These are phyloP conservation scores for Alloteropsis angusta DNA, from an alignment of 202 grass and related monocot genomes.

Conservation along the genomic window DNA sequence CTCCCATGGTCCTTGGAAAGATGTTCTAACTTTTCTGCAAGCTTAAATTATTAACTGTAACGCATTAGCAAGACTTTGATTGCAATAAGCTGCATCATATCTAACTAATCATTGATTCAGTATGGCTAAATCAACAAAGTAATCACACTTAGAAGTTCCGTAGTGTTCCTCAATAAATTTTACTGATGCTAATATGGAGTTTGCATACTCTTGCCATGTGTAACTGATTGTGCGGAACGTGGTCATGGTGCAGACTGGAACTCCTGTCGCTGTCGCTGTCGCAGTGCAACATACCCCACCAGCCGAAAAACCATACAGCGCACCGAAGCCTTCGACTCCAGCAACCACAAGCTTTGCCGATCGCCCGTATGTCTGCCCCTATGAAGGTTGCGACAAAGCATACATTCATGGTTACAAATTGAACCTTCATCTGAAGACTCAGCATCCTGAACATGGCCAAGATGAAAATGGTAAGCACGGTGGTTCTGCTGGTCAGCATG, in stretches of 20 bases:
- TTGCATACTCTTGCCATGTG: not conserved
- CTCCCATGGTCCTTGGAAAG: not conserved
- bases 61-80: not conserved
- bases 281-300: conserved; percentile 29
- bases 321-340: conserved; percentile 21
- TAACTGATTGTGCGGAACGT: not conserved
- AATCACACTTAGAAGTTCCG: not conserved
- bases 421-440: conserved; percentile 77
- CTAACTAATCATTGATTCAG: not conserved
- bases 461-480: conserved; percentile 45
- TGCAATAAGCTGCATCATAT: not conserved
- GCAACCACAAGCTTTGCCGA: conserved; percentile 35
- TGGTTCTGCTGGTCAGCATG: conserved; percentile 11
- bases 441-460: conserved; percentile 57
- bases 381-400: conserved; percentile 78
- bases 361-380: conserved; percentile 62
- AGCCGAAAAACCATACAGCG: conserved; percentile 33
- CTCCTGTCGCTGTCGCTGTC: conserved; percentile 22
- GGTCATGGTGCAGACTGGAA: conserved; percentile 32
- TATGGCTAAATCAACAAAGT: not conserved
- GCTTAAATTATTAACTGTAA: not conserved
- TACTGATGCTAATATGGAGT: not conserved
- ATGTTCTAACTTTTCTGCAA: not conserved
- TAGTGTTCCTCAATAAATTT: not conserved
- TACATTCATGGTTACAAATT: conserved; percentile 91